These are phyloP conservation scores for Stephania japonica DNA, from an alignment of 164 flowering plant species.

Conservation along the genomic window DNA sequence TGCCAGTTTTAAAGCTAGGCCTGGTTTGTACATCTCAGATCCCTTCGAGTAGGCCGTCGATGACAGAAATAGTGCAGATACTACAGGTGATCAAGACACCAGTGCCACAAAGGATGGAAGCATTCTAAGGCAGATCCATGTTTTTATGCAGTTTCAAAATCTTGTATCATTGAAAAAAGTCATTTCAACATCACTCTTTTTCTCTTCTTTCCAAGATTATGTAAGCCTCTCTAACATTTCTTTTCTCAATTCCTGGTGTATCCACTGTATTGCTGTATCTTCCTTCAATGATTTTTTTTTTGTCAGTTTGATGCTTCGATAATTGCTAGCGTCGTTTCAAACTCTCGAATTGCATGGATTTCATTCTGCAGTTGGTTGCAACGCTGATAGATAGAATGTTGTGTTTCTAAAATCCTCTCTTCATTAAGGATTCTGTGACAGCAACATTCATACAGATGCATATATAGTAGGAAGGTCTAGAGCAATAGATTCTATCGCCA, in stretches of 20 bases:
- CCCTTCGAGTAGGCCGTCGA: slow-evolving; percentile 92
- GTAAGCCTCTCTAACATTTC: neutral
- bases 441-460: too few relatives aligned
- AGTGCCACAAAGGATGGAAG: slow-evolving; percentile 48
- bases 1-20: slow-evolving; percentile 85
- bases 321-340: neutral
- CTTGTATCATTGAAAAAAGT: neutral
- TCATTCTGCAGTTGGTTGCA: too few relatives aligned
- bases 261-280: neutral
- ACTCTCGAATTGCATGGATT: neutral
- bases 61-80: slow-evolving; percentile 89
- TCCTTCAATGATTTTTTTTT: neutral
- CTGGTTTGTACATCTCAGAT: slow-evolving; percentile 90
- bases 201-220: neutral
- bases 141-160: neutral
- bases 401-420: too few relatives aligned
- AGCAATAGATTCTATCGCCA: too few relatives aligned
- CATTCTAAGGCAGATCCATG: slow-evolving; percentile 20
- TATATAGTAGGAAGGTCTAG: too few relatives aligned
- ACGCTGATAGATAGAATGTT: too few relatives aligned
- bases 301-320: neutral
- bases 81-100: slow-evolving; percentile 85
- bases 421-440: too few relatives aligned
- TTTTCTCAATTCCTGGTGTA: neutral
- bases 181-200: neutral